Base-by-base conservation (phyloP, 2,329 filamentous ascomycete species). In the Akanthomyces dipterigenus region DNA sequence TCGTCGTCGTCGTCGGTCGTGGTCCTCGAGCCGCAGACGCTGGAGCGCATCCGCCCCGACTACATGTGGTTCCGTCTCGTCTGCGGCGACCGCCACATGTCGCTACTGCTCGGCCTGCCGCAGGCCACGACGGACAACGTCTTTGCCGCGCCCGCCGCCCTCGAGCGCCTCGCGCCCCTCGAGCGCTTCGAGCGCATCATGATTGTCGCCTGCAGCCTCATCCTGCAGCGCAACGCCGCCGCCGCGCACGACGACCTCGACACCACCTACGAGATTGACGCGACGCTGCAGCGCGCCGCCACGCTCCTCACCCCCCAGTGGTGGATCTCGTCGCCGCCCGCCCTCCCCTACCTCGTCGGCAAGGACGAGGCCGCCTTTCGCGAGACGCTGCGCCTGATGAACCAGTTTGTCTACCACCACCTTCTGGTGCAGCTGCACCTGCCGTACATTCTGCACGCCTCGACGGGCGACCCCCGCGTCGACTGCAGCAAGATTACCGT, bases 381-480 rank as follows among this genome's bases (percentile, higher is more conserved):
- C 1, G 72, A 77, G 49, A 72, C 67, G 5, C 56, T 69, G 2
- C 68, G 49, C 0, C 65, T 78, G 4, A 76, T 80, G 63, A 69
- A 77, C 20, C 82, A 84, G 55, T 73, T 84, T 48, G 73, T 77
- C 42, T 78, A 84, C 63, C 77, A 81, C 59, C 75, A 79, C 51
- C 71, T 84, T 1, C 66, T 83, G 1, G 72, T 81, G n/a, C 75
- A 80, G 5, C 72, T 84, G 0, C 82, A 85, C 62, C 70, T 85
- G 4, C 82, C 82, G 0, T 83, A 80, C 63, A 75, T 85, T 67
- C 70, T 84, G 9, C 7, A 40, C 5, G 75, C 71, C 14, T 66
- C 72, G 40, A 67, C 72, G 1, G 65, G 69, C 1, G 71, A 73
- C 4, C 65, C 67, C 4, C 71, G 72, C 5, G 78, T 76, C 58